Evolutionary conservation across 768 basidiomycete species (phyloP).

Genomic region (Russula ochroleuca): DNA sequence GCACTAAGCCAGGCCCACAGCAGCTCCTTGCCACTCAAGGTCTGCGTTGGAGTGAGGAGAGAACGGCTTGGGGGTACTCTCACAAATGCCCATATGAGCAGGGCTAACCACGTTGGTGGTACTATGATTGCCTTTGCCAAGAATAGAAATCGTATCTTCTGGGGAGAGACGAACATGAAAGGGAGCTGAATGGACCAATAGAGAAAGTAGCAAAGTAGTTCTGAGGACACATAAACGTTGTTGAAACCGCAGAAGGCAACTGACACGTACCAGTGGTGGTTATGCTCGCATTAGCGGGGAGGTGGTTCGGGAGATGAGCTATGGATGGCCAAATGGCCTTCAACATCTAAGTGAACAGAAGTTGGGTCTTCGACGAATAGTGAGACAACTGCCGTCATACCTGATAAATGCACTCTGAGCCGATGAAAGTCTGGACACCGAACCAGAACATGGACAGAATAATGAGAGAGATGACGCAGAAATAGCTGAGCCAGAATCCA

Average conservation of each 20-base stretch:
- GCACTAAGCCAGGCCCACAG: conserved; percentile 76
- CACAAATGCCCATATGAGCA: conserved; percentile 43
- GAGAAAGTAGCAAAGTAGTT: conserved; percentile 68
- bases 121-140: conserved; percentile 52
- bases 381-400: conserved; percentile 24
- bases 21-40: conserved; percentile 48
- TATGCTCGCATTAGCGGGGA: conserved; percentile 54
- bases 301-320: conserved; percentile 57
- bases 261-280: conserved; percentile 51
- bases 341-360: conserved; percentile 44
- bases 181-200: conserved; percentile 78
- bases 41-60: conserved; percentile 50
- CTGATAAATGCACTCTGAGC: conserved; percentile 74
- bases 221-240: conserved; percentile 33
- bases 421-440: conserved; percentile 52
- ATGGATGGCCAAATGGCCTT: conserved; percentile 81
- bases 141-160: conserved; percentile 74
- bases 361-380: not conserved
- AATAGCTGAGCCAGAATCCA: conserved; percentile 88
- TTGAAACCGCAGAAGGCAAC: not conserved
- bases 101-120: conserved; percentile 39
- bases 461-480: conserved; percentile 71
- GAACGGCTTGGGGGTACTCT: conserved; percentile 59
- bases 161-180: conserved; percentile 71
- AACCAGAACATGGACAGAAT: conserved; percentile 83